Evolutionary conservation across 768 basidiomycete species (phyloP).

Genomic region (button mushroom (Agaricus bisporus)): DNA sequence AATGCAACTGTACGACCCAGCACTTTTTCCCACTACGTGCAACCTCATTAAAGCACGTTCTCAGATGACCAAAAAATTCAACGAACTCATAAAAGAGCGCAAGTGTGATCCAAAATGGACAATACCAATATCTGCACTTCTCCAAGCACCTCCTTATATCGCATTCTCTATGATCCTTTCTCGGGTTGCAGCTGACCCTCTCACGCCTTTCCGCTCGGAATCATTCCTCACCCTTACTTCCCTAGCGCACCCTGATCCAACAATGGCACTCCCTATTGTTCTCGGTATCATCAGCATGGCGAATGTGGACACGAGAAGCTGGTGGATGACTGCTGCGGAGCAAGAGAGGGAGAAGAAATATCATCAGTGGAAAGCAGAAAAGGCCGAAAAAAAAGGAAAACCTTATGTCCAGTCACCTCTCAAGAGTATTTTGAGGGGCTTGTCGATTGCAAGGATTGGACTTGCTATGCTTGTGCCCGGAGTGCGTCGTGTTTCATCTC

Average conservation of each 20-base stretch:
- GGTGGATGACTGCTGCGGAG: constrained; percentile 61
- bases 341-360: constrained; percentile 39
- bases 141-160: constrained; percentile 71
- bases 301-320: constrained; percentile 72
- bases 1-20: constrained; percentile 38
- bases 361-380: constrained; percentile 7
- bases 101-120: constrained; percentile 52
- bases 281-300: constrained; percentile 72
- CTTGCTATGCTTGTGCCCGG: constrained; percentile 67
- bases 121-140: constrained; percentile 52
- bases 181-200: constrained; percentile 45
- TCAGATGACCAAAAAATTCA: constrained; percentile 48
- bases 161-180: constrained; percentile 51
- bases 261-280: constrained; percentile 60
- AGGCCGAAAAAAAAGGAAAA: constrained; percentile 37
- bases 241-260: constrained; percentile 65
- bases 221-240: constrained; percentile 70
- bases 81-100: constrained; percentile 55
- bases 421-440: constrained; percentile 46
- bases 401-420: constrained; percentile 40
- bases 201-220: constrained; percentile 72
- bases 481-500: constrained; percentile 32
- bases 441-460: constrained; percentile 64
- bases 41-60: constrained; percentile 1
- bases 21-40: neutral